Percentiles rank a stretch among this genome's conserved stretches.
Evolutionary conservation across 352 stramenopile species (phyloP).

Genomic region (Phytophthora citrophthora): DNA sequence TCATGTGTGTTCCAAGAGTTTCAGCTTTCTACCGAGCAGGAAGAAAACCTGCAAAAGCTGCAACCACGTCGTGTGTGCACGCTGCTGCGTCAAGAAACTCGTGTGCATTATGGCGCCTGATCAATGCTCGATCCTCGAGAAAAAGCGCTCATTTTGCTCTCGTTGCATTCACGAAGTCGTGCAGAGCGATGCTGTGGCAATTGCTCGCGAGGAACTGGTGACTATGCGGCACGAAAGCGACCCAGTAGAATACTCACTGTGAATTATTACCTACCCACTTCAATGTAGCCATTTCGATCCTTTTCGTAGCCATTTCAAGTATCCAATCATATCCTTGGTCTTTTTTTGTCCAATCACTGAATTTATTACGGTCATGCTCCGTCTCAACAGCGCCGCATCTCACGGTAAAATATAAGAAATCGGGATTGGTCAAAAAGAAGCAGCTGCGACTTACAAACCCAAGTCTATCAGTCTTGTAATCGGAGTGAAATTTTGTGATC

Average conservation of each 20-base stretch:
- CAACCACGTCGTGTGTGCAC: conserved; percentile 26
- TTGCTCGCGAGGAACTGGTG: conserved; percentile 34
- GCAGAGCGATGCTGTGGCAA: conserved; percentile 24
- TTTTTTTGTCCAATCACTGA: too few species aligned
- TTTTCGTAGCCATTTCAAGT: background rate
- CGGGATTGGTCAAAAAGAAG: too few species aligned
- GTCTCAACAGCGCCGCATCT: too few species aligned
- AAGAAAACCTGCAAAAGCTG: conserved; percentile 39
- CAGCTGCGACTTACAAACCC: too few species aligned
- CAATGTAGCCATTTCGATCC: conserved; percentile 6
- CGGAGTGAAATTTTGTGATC: too few species aligned
- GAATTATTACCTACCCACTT: conserved; percentile 6
- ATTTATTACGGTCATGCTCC: too few species aligned
- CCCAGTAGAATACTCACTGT: conserved; percentile 20
- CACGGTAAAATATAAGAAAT: too few species aligned
- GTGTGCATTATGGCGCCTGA: conserved; percentile 35
- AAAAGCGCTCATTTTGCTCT: conserved; percentile 35
- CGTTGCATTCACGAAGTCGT: conserved; percentile 36
- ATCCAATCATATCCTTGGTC: conserved; percentile 12
- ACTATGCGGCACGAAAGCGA: conserved; percentile 12
- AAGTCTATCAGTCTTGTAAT: too few species aligned
- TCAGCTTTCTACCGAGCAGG: conserved; percentile 30
- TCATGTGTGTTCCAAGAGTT: conserved; percentile 32
- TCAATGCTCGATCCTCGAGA: conserved; percentile 38
- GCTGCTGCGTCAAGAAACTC: conserved; percentile 37